Conservation (phyloP, 306 rosid species). For the Hippophae tibetana region DNA sequence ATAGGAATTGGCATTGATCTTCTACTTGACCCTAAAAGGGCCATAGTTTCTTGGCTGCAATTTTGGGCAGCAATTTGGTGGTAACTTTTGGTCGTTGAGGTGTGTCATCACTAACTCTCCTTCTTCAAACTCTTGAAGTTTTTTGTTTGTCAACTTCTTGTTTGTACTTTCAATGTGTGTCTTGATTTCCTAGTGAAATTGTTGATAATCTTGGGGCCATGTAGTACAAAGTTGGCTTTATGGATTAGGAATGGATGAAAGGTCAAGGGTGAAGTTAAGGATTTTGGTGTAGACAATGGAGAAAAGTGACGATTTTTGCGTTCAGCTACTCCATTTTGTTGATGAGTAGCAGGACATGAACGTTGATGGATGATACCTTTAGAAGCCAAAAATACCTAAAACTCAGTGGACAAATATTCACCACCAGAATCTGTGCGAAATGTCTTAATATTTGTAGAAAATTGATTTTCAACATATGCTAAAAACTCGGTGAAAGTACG, state of each 20-base stretch:
- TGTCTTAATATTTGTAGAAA: too few relatives aligned
- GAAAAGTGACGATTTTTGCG: too few relatives aligned
- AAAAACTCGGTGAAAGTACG: too few relatives aligned
- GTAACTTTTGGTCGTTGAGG: not conserved
- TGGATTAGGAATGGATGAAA: not conserved
- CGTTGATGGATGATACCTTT: too few relatives aligned
- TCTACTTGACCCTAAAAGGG: not conserved
- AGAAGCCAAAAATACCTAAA: too few relatives aligned
- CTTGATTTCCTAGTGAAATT: rapidly evolving
- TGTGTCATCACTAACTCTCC: not conserved
- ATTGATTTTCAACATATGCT: too few relatives aligned
- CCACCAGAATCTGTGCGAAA: too few relatives aligned
- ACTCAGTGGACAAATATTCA: too few relatives aligned
- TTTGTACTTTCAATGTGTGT: too few relatives aligned
- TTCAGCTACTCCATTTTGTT: too few relatives aligned
- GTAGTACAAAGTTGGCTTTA: not conserved
- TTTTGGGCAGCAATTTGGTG: not conserved
- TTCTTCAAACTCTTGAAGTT: not conserved
- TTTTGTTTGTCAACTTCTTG: not conserved
- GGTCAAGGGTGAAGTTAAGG: not conserved
- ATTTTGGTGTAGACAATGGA: not conserved
- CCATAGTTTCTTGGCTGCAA: not conserved
- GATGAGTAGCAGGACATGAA: too few relatives aligned
- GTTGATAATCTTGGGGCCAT: not conserved
- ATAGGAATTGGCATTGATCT: not conserved